Evolutionary conservation across 1,284 basidiomycete species (phyloP), one percentile per base, ranked within the genome.

Genomic region (Cutaneotrichosporon cyanovorans): DNA sequence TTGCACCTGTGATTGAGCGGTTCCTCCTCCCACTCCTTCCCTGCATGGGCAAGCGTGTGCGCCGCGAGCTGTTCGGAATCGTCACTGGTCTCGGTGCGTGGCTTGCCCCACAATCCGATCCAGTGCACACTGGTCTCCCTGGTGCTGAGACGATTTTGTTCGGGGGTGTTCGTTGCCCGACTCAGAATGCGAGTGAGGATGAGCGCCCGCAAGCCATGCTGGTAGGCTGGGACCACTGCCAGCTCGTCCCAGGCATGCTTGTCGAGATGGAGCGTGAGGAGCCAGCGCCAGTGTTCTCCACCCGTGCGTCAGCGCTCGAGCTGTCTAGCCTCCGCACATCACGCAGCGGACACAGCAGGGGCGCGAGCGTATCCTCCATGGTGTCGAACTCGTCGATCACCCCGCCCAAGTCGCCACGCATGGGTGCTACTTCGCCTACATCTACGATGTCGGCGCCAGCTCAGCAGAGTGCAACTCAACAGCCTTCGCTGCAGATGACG

Each of bases 1-100:
- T 68, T 1, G 60, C 62, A 1, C 50, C 52, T 2, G 58, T 66
- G 20, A 56, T 68, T 37, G 63, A 68, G 40, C 58, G 50, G 28
- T 66, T 65, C 58, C 52, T 68, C 9, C 42, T 65, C 8, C 59
- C 60, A 0, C 46, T 65, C 33, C 40, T 58, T 1, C 53, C 56
- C 5, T 43, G 48, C 1, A 38, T 53, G 40, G 32, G 35, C 7
- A 6, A 20, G 19, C 47, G 58, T 16, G 51, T 55, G 15, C 42
- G 48, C 10, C 50, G 55, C 18, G 47, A 58, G 11, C 34, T 62
- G 7, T 59, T 59, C 37, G 55, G 55, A 2, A 50, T 45, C 41
- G 50, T 58, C 42, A 46, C 57, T 10, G 45, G 60, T n/a, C 39
- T 51, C 11, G 48, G 50, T 10, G 48, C 46, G 4, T 60, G 57